A percentile compares a stretch with the other conserved stretches of the same genome.
Conservation (phyloP, 1,284 basidiomycete genomes). For the Golubevia pallescens region DNA sequence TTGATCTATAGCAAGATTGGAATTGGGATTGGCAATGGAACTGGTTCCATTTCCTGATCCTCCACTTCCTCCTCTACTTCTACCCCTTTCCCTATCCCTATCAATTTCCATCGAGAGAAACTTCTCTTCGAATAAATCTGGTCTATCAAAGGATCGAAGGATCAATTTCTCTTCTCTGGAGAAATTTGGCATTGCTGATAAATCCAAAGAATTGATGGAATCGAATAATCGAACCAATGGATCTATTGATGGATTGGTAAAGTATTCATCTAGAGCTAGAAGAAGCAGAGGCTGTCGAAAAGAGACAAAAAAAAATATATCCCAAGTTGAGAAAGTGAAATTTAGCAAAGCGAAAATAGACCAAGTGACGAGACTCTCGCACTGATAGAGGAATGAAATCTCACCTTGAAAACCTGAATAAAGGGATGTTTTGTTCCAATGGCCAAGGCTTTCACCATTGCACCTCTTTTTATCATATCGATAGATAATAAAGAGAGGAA, state of each 20-base stretch:
- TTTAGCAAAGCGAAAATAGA: no score
- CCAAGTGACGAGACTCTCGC: no score
- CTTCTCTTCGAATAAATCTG: conserved; percentile 86
- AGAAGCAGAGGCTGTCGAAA: conserved; percentile 79
- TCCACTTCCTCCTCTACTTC: no score
- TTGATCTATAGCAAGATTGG: no score
- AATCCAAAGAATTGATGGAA: conserved; percentile 87
- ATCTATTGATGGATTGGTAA: conserved; percentile 82
- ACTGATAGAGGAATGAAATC: no score
- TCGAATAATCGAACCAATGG: conserved; percentile 87
- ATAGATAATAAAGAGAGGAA: no score
- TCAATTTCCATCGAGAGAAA: conserved; percentile 17
- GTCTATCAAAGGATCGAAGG: conserved; percentile 85
- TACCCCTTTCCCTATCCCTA: no score
- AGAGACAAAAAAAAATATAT: no score
- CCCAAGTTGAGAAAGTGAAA: no score
- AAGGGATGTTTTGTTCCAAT: conserved; percentile 94
- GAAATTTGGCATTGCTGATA: conserved; percentile 78
- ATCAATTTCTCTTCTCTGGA: conserved; percentile 83
- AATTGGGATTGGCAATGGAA: no score
- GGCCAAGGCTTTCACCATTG: conserved; percentile 92
- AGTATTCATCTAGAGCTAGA: conserved; percentile 94
- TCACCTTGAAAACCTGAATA: conserved; percentile 95
- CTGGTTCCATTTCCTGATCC: no score
- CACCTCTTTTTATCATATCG: no score